Evolutionary conservation across 192 early-diverging fungal genomes (phyloP), one percentile per base, ranked within the genome.

Genomic region (Chytriomyces sp.): DNA sequence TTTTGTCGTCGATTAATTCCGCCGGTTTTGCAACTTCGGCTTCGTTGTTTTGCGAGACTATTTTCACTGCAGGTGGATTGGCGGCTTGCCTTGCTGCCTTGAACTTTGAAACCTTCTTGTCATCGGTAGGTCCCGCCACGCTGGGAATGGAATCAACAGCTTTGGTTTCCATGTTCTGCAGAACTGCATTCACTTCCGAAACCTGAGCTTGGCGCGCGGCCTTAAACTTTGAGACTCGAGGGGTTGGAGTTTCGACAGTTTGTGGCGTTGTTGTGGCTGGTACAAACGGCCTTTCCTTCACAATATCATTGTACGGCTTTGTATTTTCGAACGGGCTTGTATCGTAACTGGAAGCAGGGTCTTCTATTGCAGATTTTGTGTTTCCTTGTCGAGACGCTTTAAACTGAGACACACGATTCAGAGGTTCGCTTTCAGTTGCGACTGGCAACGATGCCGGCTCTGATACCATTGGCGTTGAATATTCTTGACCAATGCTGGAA

Each of bases 341-440:
- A 35, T 35, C 28, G 28, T 35, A 35, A 35, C 28, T 35, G 28
- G 28, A 35, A 35, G 28, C 28, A 35, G 28, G 28, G 28, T 35
- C 28, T 35, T 35, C 28, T 35, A 35, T 35, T 35, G 28, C 2
- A 35, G 28, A 35, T 35, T 35, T 35, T 35, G 28, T 2, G 28
- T 35, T 35, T 35, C 28, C 28, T 64, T 64, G 62, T 7, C 62
- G 62, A 64, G 16, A 16, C 18, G 62, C 62, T 26, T 64, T 64
- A 26, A 64, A 64, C 62, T 64, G 28, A 35, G 28, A 35, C 28
- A 35, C 28, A 35, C 28, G 28, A 35, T 35, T 35, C 28, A 35
- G 28, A 35, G 28, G 28, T 35, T 35, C 28, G 28, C 28, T 35
- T 35, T 35, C 53, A 18, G 11, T 20, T 57, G 20, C 53, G 53